phyloP scores from a whole-genome alignment of 305 asterid species.

The Solanum chacoense region DNA sequence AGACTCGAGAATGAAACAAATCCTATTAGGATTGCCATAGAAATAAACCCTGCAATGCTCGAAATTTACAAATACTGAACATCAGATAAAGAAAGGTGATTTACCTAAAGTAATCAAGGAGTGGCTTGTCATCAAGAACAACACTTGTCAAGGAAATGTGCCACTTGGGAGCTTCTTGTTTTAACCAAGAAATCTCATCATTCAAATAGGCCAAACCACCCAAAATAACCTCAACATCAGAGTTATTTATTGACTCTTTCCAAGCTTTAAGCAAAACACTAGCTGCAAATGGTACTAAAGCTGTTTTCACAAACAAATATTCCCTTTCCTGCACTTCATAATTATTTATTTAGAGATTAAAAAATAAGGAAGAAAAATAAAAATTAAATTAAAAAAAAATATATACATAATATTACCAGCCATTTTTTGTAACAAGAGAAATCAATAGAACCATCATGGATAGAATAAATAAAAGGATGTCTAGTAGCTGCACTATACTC shows the following conservation, averaged over 20 bases:
- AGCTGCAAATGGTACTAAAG: background rate
- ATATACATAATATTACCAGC: constrained; percentile 30
- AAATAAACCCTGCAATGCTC: too few species aligned
- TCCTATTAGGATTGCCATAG: fast-evolving
- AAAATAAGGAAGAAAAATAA: background rate
- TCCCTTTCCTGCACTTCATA: background rate
- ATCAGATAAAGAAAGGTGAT: fast-evolving
- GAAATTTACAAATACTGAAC: fast-evolving
- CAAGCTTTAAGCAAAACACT: constrained; percentile 3
- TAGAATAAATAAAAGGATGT: constrained; percentile 53
- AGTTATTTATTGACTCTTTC: background rate
- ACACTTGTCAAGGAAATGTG: background rate
- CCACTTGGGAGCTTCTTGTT: background rate
- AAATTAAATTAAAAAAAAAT: too few species aligned
- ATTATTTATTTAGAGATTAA: background rate
- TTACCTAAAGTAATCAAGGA: background rate
- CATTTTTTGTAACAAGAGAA: constrained; percentile 56
- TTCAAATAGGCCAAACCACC: background rate
- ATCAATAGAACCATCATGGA: constrained; percentile 59
- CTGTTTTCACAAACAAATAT: background rate
- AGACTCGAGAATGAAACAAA: background rate
- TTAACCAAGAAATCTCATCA: background rate
- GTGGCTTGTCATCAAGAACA: background rate
- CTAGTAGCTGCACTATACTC: constrained; percentile 46
- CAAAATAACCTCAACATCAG: background rate